Base-by-base conservation (phyloP, 768 basidiomycete species). In the Cystofilobasidium bisporidii region DNA sequence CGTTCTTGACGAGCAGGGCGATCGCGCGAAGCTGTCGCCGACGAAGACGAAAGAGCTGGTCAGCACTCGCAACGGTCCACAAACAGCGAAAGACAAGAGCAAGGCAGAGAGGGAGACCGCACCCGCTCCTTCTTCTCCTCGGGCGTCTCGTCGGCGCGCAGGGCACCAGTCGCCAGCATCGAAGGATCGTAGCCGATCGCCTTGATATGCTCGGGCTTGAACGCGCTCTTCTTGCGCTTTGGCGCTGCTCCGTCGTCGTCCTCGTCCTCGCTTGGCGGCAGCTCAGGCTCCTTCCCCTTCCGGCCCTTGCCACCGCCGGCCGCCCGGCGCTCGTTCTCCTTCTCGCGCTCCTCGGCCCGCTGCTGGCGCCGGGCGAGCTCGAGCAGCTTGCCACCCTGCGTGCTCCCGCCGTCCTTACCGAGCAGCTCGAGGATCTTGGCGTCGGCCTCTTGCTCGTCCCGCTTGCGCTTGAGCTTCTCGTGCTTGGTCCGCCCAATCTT, bases 131-230 rank as follows among this genome's bases (percentile, higher is more conserved):
- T 48, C 48, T 64, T 57, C 22, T 63, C 61, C 36, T 63, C 59
- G 36, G 30, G n/a, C 20, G 62, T 63, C 33, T 69, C 68, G 8
- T 63, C 57, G 30, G 45, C 41, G 10, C 50, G 26, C 3, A 63
- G 22, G 9, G 47, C 38, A 1, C 63, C 63, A 8, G 36, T 43
- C 24, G 61, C 41, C 14, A 64, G 17, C 36, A 55, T 36, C 11
- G 84, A 83, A 30, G 89, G 89, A 76, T 91, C 87, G 68, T 91
- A 91, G 1, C 89, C 89, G 3, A 91, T 79, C 6, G 82, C 79
- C 73, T 85, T 85, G 73, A 91, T 83, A 28, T 87, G 75, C 60
- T 79, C 79, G 0, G 86, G 84, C 45, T 85, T 85, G 75, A 86
- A 91, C 1, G 83, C 81, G 55, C 76, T 79, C 73, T 81, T 83